Evolutionary conservation across 192 early-diverging fungal genomes (phyloP).

Genomic region (Irineochytrium annulatum): DNA sequence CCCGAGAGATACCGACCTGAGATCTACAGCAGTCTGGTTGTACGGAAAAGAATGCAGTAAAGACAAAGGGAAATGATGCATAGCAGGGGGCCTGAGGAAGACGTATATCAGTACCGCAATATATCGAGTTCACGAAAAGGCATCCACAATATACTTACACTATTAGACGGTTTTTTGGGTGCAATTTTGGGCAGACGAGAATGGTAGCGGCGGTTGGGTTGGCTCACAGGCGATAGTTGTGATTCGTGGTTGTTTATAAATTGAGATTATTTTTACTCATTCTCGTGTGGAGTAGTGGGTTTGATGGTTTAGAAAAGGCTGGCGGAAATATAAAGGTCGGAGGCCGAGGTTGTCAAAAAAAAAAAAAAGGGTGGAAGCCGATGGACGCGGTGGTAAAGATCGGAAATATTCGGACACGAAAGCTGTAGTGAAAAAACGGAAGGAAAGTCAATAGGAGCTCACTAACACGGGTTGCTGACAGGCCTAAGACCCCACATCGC

Average conservation of each 20-base stretch:
- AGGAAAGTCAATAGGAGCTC: no score
- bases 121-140: not conserved
- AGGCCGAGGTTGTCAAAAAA: no score
- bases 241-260: not conserved
- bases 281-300: not conserved
- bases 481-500: no score
- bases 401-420: no score
- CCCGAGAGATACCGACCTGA: not conserved
- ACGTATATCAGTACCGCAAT: not conserved
- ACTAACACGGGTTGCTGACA: no score
- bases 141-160: not conserved
- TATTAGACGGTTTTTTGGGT: not conserved
- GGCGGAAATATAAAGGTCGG: no score
- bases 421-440: no score
- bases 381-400: no score
- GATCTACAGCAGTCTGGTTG: not conserved
- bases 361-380: no score
- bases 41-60: not conserved
- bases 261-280: not conserved
- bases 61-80: not conserved
- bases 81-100: constrained; percentile 1
- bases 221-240: not conserved
- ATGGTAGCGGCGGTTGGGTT: no score
- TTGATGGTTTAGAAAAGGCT: not conserved
- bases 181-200: not conserved